Conservation (phyloP, 2,329 filamentous ascomycete species). For the Diplodia intermedia region DNA sequence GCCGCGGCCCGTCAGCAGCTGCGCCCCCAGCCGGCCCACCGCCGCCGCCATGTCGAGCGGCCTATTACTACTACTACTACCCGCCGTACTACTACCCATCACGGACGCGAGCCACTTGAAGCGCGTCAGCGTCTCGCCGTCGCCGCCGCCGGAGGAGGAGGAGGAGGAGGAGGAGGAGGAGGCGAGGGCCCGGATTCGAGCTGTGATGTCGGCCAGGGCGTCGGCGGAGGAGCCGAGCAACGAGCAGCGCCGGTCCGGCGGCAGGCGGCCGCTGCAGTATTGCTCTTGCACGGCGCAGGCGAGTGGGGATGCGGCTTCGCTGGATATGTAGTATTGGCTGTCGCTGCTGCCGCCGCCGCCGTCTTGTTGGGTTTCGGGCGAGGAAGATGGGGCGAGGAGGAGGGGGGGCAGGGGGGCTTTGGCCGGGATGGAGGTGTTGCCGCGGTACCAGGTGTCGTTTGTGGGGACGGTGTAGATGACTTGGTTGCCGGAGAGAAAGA, state of each 20-base stretch:
- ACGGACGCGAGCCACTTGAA: no score
- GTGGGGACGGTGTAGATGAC: constrained; percentile 40
- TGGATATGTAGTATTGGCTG: constrained; percentile 9
- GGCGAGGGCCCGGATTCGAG: not conserved
- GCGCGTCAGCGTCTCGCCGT: not conserved
- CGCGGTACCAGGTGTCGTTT: constrained; percentile 43
- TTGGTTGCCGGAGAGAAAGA: constrained; percentile 42
- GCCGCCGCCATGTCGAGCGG: not conserved
- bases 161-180: no score
- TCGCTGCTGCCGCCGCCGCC: no score
- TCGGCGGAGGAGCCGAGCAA: constrained; percentile 6
- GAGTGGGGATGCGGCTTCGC: constrained; percentile 31
- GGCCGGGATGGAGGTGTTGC: not conserved
- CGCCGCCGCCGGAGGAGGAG: no score
- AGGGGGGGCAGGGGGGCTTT: not conserved
- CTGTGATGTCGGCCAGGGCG: not conserved
- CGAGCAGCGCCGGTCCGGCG: constrained; percentile 12
- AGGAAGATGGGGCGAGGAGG: not conserved
- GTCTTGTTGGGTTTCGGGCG: no score
- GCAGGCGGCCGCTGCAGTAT: constrained; percentile 32
- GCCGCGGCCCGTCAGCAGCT: constrained; percentile 21
- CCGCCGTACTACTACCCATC: not conserved
- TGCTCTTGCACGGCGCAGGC: constrained; percentile 32
- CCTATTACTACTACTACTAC: no score
- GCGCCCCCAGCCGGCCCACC: not conserved